Evolutionary conservation across 164 flowering plant species (phyloP).

Genomic region (Echeveria elegans): DNA sequence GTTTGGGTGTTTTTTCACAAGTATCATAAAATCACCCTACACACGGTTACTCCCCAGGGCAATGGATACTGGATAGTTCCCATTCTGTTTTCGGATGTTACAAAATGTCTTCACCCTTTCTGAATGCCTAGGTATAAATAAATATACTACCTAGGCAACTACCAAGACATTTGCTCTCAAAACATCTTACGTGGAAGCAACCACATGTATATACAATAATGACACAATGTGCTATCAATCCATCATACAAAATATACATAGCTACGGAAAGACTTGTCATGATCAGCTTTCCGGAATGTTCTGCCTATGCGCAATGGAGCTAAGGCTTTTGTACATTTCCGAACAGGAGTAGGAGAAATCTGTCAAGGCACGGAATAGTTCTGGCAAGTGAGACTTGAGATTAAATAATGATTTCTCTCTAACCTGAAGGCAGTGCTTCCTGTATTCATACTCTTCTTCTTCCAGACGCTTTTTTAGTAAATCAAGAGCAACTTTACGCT

Average conservation of each 20-base stretch:
- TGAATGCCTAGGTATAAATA: too few relatives aligned
- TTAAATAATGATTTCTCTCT: slow-evolving; percentile 34
- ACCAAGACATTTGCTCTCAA: too few relatives aligned
- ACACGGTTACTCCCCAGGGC: too few relatives aligned
- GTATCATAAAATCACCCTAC: too few relatives aligned
- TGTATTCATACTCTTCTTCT: slow-evolving; percentile 31
- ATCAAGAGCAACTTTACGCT: slow-evolving; percentile 21
- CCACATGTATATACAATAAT: too few relatives aligned
- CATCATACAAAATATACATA: slow-evolving; percentile 1
- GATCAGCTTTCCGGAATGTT: neutral
- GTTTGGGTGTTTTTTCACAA: too few relatives aligned
- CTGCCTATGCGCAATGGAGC: slow-evolving; percentile 15
- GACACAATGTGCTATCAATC: neutral
- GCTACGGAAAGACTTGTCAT: neutral
- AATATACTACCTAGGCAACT: too few relatives aligned
- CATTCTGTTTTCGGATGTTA: too few relatives aligned
- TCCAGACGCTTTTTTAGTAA: slow-evolving; percentile 23
- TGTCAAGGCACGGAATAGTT: slow-evolving; percentile 30
- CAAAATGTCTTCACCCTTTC: too few relatives aligned
- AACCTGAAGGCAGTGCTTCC: slow-evolving; percentile 27
- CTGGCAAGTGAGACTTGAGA: slow-evolving; percentile 31
- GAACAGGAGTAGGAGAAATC: slow-evolving; percentile 25
- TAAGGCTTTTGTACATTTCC: slow-evolving; percentile 22
- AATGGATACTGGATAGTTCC: too few relatives aligned
- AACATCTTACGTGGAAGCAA: too few relatives aligned